Percentiles rank a stretch among this genome's conserved stretches.
Evolutionary conservation across 1,139 yeast species (phyloP).

Genomic region (Oligophagozyma castellii): DNA sequence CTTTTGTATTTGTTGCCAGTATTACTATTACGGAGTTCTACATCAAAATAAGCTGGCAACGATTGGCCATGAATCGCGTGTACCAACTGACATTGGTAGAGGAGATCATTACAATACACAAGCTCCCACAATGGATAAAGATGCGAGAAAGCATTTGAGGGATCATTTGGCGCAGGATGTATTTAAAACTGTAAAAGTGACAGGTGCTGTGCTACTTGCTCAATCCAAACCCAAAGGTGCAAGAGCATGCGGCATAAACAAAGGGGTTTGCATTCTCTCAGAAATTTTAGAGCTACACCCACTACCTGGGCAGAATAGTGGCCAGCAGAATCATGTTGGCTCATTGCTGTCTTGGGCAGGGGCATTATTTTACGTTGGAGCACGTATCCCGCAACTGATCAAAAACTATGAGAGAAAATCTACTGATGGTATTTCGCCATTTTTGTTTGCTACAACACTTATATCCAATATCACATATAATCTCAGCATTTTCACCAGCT

Average conservation of each 20-base stretch:
- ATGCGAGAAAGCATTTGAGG: not conserved
- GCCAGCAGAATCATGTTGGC: conserved; percentile 29
- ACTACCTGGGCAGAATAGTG: conserved; percentile 5
- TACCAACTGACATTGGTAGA: conserved; percentile 9
- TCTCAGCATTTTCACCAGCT: conserved; percentile 47
- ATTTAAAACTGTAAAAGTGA: conserved; percentile 4
- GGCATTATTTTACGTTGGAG: conserved; percentile 57
- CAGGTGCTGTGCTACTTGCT: conserved; percentile 3
- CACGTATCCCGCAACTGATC: conserved; percentile 74
- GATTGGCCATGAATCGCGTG: conserved; percentile 23
- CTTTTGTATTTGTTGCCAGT: conserved; percentile 56
- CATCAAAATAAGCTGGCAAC: conserved; percentile 26
- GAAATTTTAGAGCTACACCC: conserved; percentile 3
- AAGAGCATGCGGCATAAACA: conserved; percentile 5
- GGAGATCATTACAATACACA: not conserved
- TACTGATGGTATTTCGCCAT: conserved; percentile 72
- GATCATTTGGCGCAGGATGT: conserved; percentile 1
- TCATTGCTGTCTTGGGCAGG: conserved; percentile 66
- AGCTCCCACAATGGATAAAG: conserved; percentile 5
- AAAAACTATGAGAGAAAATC: conserved; percentile 67
- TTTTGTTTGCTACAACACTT: conserved; percentile 66
- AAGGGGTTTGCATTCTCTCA: no score
- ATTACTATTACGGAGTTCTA: conserved; percentile 47
- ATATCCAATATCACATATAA: conserved; percentile 75
- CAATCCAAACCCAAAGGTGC: no score